Evolutionary conservation across 768 basidiomycete genomes (phyloP).

Genomic region (Coprinopsis sp.): DNA sequence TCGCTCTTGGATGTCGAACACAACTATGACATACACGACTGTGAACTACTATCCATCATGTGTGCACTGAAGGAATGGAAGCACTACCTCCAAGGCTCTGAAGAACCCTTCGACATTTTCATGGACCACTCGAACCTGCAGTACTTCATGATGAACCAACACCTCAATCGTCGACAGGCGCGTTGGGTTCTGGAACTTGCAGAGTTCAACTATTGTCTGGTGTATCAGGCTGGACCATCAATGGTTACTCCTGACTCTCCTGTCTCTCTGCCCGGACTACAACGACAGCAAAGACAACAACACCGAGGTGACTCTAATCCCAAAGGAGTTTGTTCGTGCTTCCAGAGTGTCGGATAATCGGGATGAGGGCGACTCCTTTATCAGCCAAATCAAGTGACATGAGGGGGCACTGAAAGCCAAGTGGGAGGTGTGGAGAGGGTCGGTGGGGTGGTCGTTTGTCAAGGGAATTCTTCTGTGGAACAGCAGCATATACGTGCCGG

Average conservation of each 20-base stretch:
- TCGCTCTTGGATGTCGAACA: not conserved
- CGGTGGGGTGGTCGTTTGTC: conserved; percentile 6
- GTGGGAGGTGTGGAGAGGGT: not conserved
- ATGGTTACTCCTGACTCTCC: conserved; percentile 20
- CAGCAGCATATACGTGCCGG: conserved; percentile 12
- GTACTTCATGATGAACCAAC: conserved; percentile 30
- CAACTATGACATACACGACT: conserved; percentile 29
- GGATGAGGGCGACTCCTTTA: not conserved
- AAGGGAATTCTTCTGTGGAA: conserved; percentile 7
- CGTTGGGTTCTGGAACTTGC: conserved; percentile 22
- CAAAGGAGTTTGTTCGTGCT: conserved; percentile 9
- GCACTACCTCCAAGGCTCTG: not conserved
- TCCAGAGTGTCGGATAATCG: not conserved
- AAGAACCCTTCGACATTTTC: not conserved
- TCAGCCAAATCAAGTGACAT: conserved; percentile 4
- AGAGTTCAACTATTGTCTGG: conserved; percentile 25
- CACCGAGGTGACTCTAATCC: conserved; percentile 8
- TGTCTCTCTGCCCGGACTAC: conserved; percentile 20
- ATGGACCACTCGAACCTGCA: conserved; percentile 17
- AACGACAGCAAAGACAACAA: conserved; percentile 17
- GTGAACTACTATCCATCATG: conserved; percentile 1
- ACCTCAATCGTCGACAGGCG: conserved; percentile 16
- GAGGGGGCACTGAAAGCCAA: not conserved
- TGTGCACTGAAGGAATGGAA: conserved; percentile 2
- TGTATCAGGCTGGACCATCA: conserved; percentile 21